Percentiles rank a stretch among this genome's conserved stretches.
Evolutionary conservation across 768 basidiomycete genomes (phyloP).

Genomic region (Tricholoma saponaceum): DNA sequence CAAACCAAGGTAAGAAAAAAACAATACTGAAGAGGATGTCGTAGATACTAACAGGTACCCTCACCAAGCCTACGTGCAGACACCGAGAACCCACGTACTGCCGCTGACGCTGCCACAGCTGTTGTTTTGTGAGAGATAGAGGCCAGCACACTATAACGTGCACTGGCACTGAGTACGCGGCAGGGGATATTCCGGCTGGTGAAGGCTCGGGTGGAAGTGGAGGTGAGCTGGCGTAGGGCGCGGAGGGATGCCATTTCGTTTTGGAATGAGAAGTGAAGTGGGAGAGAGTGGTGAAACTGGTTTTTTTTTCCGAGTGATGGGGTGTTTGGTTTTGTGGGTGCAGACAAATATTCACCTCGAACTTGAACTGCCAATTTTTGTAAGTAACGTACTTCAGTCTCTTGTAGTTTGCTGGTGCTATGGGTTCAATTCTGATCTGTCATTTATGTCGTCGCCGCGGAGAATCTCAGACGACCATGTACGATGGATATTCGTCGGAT

Average conservation of each 20-base stretch:
- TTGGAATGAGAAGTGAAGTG: not conserved
- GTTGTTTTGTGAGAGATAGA: slow-evolving; percentile 13
- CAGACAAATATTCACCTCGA: too few relatives aligned
- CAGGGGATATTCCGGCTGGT: slow-evolving; percentile 26
- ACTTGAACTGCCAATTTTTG: too few relatives aligned
- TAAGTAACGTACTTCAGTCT: too few relatives aligned
- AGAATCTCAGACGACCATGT: too few relatives aligned
- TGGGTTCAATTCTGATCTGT: too few relatives aligned
- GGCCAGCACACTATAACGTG: too few relatives aligned
- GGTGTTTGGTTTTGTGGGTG: too few relatives aligned
- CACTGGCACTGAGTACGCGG: slow-evolving; percentile 21
- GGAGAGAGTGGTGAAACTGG: slow-evolving; percentile 4
- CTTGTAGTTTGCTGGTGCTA: too few relatives aligned
- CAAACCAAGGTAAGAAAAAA: slow-evolving; percentile 1
- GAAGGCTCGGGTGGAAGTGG: slow-evolving; percentile 38
- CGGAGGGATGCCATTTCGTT: slow-evolving; percentile 58
- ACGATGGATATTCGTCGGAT: too few relatives aligned
- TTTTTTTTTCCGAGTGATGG: too few relatives aligned
- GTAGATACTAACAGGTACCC: slow-evolving; percentile 23
- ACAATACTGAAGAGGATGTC: not conserved
- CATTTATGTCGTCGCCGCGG: too few relatives aligned
- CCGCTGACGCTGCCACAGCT: slow-evolving; percentile 13
- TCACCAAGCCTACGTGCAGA: slow-evolving; percentile 40
- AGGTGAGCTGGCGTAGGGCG: slow-evolving; percentile 52
- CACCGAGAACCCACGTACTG: slow-evolving; percentile 40